A percentile compares a stretch with the other conserved stretches of the same genome.
Evolutionary conservation across 768 basidiomycete genomes (phyloP).

Genomic region (Tricholoma bakamatsutake): DNA sequence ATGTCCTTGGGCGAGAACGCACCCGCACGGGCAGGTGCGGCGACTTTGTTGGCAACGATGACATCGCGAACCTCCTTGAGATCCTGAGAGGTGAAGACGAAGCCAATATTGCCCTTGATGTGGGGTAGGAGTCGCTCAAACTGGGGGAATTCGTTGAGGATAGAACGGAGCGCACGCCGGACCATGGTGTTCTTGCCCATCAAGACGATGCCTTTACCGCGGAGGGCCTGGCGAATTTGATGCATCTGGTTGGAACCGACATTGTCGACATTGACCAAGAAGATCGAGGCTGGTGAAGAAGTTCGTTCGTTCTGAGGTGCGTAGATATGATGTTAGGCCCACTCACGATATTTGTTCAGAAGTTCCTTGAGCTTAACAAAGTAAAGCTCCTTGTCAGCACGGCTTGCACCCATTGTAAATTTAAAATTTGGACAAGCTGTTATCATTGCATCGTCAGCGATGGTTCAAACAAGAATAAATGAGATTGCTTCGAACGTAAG

Average conservation of each 20-base stretch:
- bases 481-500: conserved; percentile 9
- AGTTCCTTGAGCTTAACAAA: conserved; percentile 93
- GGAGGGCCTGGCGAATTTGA: conserved; percentile 92
- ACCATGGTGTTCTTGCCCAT: conserved; percentile 99
- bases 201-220: conserved; percentile 92
- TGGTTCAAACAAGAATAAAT: not conserved
- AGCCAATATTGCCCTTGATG: conserved; percentile 97
- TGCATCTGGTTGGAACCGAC: conserved; percentile 99
- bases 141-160: conserved; percentile 86
- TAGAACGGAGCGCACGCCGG: conserved; percentile 90
- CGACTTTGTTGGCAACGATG: conserved; percentile 96
- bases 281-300: conserved; percentile 77
- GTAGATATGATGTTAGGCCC: no score
- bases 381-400: conserved; percentile 87
- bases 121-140: conserved; percentile 95
- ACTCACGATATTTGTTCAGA: conserved; percentile 82
- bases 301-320: not conserved
- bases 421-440: conserved; percentile 22
- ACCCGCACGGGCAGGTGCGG: conserved; percentile 97
- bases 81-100: conserved; percentile 92
- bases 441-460: not conserved
- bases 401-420: conserved; percentile 81
- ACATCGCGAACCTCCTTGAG: conserved; percentile 93
- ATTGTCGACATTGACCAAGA: conserved; percentile 99
- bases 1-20: conserved; percentile 93